Base-by-base conservation (phyloP, 1,139 yeast species). In the Blastobotrys ciferrii region DNA sequence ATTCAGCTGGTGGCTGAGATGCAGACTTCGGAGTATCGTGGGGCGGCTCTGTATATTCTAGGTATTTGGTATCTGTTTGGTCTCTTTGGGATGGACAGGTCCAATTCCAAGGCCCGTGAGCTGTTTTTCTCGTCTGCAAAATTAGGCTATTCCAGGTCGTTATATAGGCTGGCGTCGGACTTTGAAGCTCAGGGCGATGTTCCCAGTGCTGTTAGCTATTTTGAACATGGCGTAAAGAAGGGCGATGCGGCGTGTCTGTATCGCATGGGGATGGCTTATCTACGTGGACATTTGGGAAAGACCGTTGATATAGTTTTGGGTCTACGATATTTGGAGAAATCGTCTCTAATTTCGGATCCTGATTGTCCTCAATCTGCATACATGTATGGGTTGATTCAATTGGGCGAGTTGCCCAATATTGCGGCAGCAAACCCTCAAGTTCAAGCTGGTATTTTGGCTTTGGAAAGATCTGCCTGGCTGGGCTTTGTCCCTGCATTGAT, bases 331-430 rank as follows among this genome's bases (percentile, higher is more conserved):
- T 55, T 69, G 17, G 63, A 64, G 47, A 53, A 55, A 15, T 62
- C 70, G 1, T 58, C 69, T 14, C 47, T 55, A 14, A 57, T 54
- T 7, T 60, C 68, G 14, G 73, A 69, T 45, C 63, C 67, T 1
- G 73, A 69, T 48, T 67, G 69, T 47, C 70, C 73, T 4, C 70
- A 66, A 43, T 63, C 72, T 1, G 64, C 71, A 1, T 69, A 64
- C 50, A 58, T 69, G 15, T 61, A 63, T 43, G 73, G 72, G 12
- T 55, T 67, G 42, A 54, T 69, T 20, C 63, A 62, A 39, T 58
- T 68, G 9, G 70, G 69, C 23, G 73, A 69, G 47, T 53, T 65
- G 7, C 62, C 62, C 12, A 52, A 58, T 35, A 51, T 56, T 4
- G 50, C 54, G 6, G 30, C 46, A 19, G 13, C 38, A 32, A 30